Base-by-base conservation (phyloP, 495 filamentous ascomycete genomes). In the Pseudoneurospora amorphoporcata region DNA sequence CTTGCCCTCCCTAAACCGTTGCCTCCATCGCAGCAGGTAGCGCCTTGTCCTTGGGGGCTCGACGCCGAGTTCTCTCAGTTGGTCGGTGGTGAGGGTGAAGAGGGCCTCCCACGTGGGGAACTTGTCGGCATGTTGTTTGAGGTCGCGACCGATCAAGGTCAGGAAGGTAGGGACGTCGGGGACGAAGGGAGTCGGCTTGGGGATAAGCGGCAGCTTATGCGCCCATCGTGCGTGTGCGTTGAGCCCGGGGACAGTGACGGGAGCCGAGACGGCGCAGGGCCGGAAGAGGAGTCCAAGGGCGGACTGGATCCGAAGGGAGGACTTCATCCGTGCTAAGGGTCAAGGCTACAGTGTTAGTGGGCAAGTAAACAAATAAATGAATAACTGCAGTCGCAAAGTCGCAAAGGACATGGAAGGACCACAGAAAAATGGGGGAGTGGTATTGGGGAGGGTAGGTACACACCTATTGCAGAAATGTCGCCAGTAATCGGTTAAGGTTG, bases 121-220 rank as follows among this genome's bases (percentile, higher is more conserved):
- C 79, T 98, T 93, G 78, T 89, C 82, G 12, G 90, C 88, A 81
- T 98, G 92, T 75, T 92, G 87, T 69, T 86, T 87, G 75, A 97
- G 88, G 75, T 89, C 88, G 72, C 95, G 95, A 77, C 95, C 95
- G 83, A 99, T 99, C 39, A 97, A 82, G 7, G 87, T 92, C 72
- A 99, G 92, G 84, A 99, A 98, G 69, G 94, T 97, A 72, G 86
- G 72, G 70, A 92, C 88, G 77, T 99, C 91, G 12, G 95, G 95
- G 68, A 98, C 89, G 77, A 95, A 93, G 12, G 92, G 90, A 9
- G 91, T 98, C 5, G 93, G 89, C 9, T 83, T 71, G 3, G 95
- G 95, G 68, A 95, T 83, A 32, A 78, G 72, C 14, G 83, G 82
- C 14, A 82, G 76, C 45, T 72, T 74, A 75, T 77, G 76, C 19